Conservation (phyloP, 2,329 filamentous ascomycete species). For the Fusarium sp. region DNA sequence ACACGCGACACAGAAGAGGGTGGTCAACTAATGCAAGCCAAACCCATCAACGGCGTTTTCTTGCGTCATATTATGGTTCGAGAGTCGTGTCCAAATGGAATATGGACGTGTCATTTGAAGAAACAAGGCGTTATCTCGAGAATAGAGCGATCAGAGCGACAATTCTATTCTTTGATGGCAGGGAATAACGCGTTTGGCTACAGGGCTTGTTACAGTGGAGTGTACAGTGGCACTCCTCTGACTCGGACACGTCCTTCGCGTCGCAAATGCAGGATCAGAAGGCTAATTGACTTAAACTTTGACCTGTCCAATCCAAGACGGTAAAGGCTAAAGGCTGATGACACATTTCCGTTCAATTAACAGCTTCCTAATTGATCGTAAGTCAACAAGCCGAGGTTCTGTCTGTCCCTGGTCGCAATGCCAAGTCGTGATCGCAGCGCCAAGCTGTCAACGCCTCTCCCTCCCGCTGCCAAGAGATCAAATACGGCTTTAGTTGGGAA, state of each 20-base stretch:
- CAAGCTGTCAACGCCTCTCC: slow-evolving; percentile 17
- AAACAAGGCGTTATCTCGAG: background rate
- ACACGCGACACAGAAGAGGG: background rate
- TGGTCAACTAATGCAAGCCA: slow-evolving; percentile 20
- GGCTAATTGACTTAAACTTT: background rate
- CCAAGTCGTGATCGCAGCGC: slow-evolving; percentile 14
- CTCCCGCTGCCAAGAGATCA: slow-evolving; percentile 23
- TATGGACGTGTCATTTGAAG: background rate
- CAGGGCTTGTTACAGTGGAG: background rate
- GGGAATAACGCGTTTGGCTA: background rate
- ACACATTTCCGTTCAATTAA: background rate
- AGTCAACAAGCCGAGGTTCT: background rate
- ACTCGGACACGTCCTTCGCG: background rate
- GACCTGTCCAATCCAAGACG: background rate
- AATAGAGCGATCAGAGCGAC: background rate
- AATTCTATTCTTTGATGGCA: background rate
- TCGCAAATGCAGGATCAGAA: background rate
- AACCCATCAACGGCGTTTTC: background rate
- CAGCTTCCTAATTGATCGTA: background rate
- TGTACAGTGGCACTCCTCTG: background rate
- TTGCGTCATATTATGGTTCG: slow-evolving; percentile 8
- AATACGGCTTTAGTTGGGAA: slow-evolving; percentile 18
- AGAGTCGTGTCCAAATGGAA: background rate
- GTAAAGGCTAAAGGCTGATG: background rate
- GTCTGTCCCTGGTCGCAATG: background rate